phyloP scores from a whole-genome alignment of 202 grass and related monocot genomes.

The Carex arenaria region DNA sequence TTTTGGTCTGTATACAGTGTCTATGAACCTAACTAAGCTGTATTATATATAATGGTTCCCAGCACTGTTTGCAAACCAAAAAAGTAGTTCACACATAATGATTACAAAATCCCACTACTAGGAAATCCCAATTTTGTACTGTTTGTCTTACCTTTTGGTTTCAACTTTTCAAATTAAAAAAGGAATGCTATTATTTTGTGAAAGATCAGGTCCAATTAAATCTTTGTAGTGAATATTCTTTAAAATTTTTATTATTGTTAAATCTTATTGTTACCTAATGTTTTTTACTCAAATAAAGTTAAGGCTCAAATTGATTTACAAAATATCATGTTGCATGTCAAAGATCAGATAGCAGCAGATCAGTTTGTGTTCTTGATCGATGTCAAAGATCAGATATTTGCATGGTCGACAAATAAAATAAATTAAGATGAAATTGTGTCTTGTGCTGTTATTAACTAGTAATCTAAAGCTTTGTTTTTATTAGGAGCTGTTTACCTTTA shows the following conservation, averaged over 20 bases:
- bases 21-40: not conserved
- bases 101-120: not conserved
- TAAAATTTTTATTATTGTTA: not conserved
- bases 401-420: not conserved
- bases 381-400: not conserved
- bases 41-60: not conserved
- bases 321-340: not conserved
- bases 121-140: not conserved
- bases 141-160: not conserved
- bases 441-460: not conserved
- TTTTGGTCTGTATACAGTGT: not conserved
- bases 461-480: not conserved
- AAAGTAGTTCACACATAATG: not conserved
- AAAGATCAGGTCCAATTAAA: not conserved
- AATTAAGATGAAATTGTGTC: not conserved
- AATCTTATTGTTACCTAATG: not conserved
- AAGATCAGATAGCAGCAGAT: not conserved
- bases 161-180: not conserved
- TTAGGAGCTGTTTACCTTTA: not conserved
- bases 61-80: not conserved
- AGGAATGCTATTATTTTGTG: not conserved
- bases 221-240: not conserved
- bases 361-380: not conserved
- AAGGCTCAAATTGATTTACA: not conserved
- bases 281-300: not conserved